These are phyloP conservation scores for Backusella tarrabulga DNA, from an alignment of 192 early-diverging fungal genomes.

Conservation along the genomic window DNA sequence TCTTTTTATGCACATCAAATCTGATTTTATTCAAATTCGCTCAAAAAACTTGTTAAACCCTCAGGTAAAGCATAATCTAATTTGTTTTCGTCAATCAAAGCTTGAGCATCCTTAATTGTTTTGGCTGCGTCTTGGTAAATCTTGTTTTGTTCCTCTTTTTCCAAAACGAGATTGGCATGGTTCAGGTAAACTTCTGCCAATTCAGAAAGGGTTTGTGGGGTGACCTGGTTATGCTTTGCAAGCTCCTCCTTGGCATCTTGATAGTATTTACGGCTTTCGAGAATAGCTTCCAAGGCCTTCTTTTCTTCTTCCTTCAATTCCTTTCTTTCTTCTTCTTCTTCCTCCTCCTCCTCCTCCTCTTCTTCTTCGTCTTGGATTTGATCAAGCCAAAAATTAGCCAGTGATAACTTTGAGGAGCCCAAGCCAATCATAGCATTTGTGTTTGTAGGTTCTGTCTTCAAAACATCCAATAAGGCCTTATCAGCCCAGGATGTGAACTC, in stretches of 20 bases:
- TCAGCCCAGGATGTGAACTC: constrained; percentile 25
- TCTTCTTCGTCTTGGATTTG: constrained; percentile 13
- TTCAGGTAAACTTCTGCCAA: constrained; percentile 32
- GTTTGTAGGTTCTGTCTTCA: constrained; percentile 13
- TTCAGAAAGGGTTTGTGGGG: constrained; percentile 20
- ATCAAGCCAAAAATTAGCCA: constrained; percentile 31
- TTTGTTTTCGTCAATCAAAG: not conserved
- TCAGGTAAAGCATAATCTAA: constrained; percentile 28
- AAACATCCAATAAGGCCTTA: not conserved
- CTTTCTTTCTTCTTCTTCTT: constrained; percentile 17
- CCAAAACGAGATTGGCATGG: constrained; percentile 30
- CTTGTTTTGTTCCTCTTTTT: constrained; percentile 22
- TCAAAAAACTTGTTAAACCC: constrained; percentile 30
- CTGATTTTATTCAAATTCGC: constrained; percentile 25
- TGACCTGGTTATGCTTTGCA: constrained; percentile 1
- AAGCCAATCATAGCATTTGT: constrained; percentile 17
- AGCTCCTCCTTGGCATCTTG: constrained; percentile 5
- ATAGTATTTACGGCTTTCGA: constrained; percentile 10
- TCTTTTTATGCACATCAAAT: not conserved
- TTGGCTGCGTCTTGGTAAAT: constrained; percentile 24
- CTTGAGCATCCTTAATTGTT: constrained; percentile 17
- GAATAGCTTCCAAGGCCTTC: constrained; percentile 29
- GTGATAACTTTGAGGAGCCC: constrained; percentile 23
- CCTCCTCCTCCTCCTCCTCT: constrained; percentile 11
- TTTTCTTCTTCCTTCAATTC: constrained; percentile 24